Base-by-base conservation (phyloP, 257 asterid genomes). In the Salvia hispanica region DNA sequence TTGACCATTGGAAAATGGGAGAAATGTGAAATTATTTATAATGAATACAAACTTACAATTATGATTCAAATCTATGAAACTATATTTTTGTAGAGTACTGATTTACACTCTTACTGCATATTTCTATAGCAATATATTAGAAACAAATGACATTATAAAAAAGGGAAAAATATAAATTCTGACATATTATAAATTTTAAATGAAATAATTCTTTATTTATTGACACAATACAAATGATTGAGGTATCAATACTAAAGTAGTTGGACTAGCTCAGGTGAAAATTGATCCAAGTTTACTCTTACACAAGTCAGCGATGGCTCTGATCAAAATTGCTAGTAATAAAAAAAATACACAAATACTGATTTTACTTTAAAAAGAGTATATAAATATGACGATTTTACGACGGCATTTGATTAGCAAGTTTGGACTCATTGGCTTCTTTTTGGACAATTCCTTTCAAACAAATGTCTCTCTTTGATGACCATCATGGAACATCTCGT, bases 221-320 rank as follows among this genome's bases (percentile, higher is more conserved):
- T 11, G 10, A 5, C 14, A 16, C 9, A 13, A 7, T 12, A 60
- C 39, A 12, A 21, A 21, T 59, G 55, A 60, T 59, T 55, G 46
- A 59, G 40, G 36, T 8, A 42, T 16, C 48, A 42, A 13, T 25
- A 25, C 31, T 25, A 25, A 6, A 5, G n/a, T n/a, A n/a, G 12
- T 44, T 66, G 59, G 70, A 33, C 55, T 62, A 43, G 3, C 31
- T 37, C 72, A 58, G 73, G 69, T 73, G 69, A 73, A 66, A 25
- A 36, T 59, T 50, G 10, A 44, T 34, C 31, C 1, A 25, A 25
- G 21, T 18, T 18, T 18, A 18, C 0, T 18, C 21, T 18, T 18
- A 18, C 21, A 18, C 1, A 18, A 18, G 21, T 18, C 21, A 18
- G 21, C 21, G 1, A 18, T 18, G 21, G 21, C 21, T 18, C 21